Conservation (phyloP, 2,329 filamentous ascomycete species). For the Xylaria multiplex region DNA sequence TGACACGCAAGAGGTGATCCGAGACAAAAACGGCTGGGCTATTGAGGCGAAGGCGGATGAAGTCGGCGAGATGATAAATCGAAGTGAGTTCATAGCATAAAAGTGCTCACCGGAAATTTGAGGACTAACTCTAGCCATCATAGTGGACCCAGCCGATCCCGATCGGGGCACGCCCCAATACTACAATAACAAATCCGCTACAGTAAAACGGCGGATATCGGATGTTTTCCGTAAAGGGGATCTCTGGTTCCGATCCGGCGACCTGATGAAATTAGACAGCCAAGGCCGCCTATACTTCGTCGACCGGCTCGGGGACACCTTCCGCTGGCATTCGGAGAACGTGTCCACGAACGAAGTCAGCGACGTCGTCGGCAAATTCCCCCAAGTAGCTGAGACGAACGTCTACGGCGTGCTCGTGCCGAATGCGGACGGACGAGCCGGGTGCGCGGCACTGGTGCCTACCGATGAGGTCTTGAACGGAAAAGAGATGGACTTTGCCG, state of each 20-base stretch:
- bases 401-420: constrained; percentile 57
- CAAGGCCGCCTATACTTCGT: constrained; percentile 76
- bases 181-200: constrained; percentile 68
- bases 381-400: constrained; percentile 55
- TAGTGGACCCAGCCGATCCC: constrained; percentile 56
- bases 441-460: constrained; percentile 54
- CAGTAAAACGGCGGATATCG: constrained; percentile 68
- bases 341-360: constrained; percentile 58
- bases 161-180: constrained; percentile 70
- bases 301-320: constrained; percentile 76
- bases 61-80: constrained; percentile 76
- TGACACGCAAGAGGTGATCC: constrained; percentile 71
- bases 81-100: constrained; percentile 48
- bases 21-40: constrained; percentile 74
- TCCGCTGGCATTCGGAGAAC: constrained; percentile 68
- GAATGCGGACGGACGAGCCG: constrained; percentile 56
- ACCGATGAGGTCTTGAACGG: constrained; percentile 46
- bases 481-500: constrained; percentile 46
- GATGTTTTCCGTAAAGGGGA: constrained; percentile 75
- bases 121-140: constrained; percentile 7
- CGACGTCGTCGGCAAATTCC: constrained; percentile 53
- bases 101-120: background rate
- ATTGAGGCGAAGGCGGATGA: constrained; percentile 69
- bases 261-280: constrained; percentile 67
- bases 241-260: constrained; percentile 74